A percentile compares a stretch with the other conserved stretches of the same genome.
These are phyloP conservation scores for Suhomyces sp. DNA, from an alignment of 805 yeast genomes.

Conservation along the genomic window DNA sequence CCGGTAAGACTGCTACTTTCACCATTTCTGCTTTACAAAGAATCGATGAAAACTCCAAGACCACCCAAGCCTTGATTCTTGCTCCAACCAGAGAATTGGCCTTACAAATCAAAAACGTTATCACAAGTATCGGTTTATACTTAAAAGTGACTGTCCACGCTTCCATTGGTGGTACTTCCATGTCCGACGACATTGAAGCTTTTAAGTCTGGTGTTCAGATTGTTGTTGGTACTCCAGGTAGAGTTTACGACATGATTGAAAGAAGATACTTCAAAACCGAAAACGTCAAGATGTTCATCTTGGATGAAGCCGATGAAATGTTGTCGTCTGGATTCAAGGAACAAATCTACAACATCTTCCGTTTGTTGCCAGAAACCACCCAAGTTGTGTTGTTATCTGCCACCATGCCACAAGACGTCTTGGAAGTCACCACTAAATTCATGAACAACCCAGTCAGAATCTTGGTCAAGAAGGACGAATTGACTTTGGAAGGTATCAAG, in stretches of 20 bases:
- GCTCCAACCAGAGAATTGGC: slow-evolving; percentile 98
- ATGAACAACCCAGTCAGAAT: slow-evolving; percentile 94
- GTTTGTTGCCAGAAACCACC: slow-evolving; percentile 79
- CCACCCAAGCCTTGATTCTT: slow-evolving; percentile 83
- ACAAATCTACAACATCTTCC: slow-evolving; percentile 91
- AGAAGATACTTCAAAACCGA: slow-evolving; percentile 74
- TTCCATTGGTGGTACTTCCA: slow-evolving; percentile 89
- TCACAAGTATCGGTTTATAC: slow-evolving; percentile 80
- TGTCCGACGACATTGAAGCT: slow-evolving; percentile 74
- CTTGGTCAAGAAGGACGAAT: slow-evolving; percentile 91
- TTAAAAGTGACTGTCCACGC: slow-evolving; percentile 86
- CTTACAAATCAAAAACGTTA: slow-evolving; percentile 85
- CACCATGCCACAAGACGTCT: slow-evolving; percentile 89
- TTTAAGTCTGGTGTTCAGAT: slow-evolving; percentile 81
- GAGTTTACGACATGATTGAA: slow-evolving; percentile 88
- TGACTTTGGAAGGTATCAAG: slow-evolving; percentile 92
- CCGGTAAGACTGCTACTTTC: slow-evolving; percentile 98
- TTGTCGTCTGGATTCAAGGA: slow-evolving; percentile 90
- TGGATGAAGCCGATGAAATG: slow-evolving; percentile 99
- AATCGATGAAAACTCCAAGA: slow-evolving; percentile 67
- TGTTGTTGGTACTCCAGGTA: slow-evolving; percentile 96
- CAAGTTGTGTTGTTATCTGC: slow-evolving; percentile 96
- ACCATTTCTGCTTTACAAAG: slow-evolving; percentile 90
- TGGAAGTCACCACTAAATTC: slow-evolving; percentile 87
- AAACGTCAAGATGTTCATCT: slow-evolving; percentile 80